phyloP scores from a whole-genome alignment of 169 alveolate species.

The Plasmodium chabaudi region DNA sequence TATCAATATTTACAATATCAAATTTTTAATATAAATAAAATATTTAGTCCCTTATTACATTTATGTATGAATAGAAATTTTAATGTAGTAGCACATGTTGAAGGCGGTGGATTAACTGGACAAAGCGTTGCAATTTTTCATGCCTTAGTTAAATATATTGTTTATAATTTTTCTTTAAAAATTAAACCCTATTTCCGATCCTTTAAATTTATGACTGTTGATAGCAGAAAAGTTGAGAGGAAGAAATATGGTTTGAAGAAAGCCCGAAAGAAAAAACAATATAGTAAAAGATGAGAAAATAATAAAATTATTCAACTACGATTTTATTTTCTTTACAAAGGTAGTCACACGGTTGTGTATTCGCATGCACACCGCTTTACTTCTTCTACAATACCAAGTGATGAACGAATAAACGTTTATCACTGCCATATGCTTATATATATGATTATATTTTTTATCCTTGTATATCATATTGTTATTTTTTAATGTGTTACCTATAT shows the following conservation, averaged over 20 bases:
- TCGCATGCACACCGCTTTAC: too few relatives aligned
- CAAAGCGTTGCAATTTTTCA: conserved; percentile 86
- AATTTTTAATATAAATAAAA: conserved; percentile 78
- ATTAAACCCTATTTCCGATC: conserved; percentile 76
- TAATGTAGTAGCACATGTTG: conserved; percentile 81
- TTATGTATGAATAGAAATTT: conserved; percentile 79
- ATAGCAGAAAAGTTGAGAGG: conserved; percentile 65
- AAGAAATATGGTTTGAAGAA: conserved; percentile 23
- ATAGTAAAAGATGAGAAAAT: conserved; percentile 14
- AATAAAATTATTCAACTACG: background rate
- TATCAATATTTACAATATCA: conserved; percentile 84
- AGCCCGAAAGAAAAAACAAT: conserved; percentile 24
- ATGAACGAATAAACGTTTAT: too few relatives aligned
- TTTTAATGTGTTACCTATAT: too few relatives aligned
- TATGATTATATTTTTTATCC: too few relatives aligned
- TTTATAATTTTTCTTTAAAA: conserved; percentile 79
- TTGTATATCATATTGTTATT: too few relatives aligned
- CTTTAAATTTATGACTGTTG: conserved; percentile 65
- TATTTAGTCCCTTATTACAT: conserved; percentile 81
- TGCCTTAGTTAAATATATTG: conserved; percentile 82
- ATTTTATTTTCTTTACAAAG: background rate
- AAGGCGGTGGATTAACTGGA: conserved; percentile 86
- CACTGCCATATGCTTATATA: too few relatives aligned
- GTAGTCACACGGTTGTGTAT: background rate
- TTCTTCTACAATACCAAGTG: too few relatives aligned